Conservation (phyloP, 371 early-diverging fungal species). For the Syncephalastrum monosporum region DNA sequence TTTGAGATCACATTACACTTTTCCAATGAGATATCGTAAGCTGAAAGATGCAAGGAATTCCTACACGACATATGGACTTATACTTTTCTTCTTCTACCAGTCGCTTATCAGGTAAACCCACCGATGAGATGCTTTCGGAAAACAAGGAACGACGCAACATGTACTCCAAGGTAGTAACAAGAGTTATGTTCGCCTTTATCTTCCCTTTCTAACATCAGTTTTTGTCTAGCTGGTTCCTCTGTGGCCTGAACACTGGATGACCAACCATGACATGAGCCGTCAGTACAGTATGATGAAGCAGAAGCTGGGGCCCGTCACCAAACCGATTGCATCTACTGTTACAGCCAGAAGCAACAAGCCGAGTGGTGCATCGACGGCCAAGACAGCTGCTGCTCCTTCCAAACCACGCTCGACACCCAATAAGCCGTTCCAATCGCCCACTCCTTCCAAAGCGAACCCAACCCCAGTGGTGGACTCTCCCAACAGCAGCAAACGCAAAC, state of each 20-base stretch:
- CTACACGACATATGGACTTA: neutral
- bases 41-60: neutral
- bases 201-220: neutral
- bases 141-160: conserved; percentile 50
- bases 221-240: conserved; percentile 36
- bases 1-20: conserved; percentile 28
- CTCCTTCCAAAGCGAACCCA: too few relatives aligned
- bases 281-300: conserved; percentile 36
- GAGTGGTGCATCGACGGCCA: too few relatives aligned
- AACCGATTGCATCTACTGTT: too few relatives aligned
- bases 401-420: too few relatives aligned
- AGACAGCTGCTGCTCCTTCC: too few relatives aligned
- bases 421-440: too few relatives aligned
- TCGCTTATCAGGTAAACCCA: neutral
- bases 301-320: too few relatives aligned
- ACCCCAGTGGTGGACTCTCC: too few relatives aligned
- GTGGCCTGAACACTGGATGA: conserved; percentile 57
- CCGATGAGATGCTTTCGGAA: conserved; percentile 21
- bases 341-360: too few relatives aligned
- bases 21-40: conserved; percentile 40
- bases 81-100: neutral
- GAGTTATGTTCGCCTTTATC: neutral
- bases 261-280: conserved; percentile 53
- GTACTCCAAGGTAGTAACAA: conserved; percentile 43
- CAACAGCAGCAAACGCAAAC: too few relatives aligned